Evolutionary conservation across 208 protist genomes (phyloP).

Genomic region (Leishmania lainsoni): DNA sequence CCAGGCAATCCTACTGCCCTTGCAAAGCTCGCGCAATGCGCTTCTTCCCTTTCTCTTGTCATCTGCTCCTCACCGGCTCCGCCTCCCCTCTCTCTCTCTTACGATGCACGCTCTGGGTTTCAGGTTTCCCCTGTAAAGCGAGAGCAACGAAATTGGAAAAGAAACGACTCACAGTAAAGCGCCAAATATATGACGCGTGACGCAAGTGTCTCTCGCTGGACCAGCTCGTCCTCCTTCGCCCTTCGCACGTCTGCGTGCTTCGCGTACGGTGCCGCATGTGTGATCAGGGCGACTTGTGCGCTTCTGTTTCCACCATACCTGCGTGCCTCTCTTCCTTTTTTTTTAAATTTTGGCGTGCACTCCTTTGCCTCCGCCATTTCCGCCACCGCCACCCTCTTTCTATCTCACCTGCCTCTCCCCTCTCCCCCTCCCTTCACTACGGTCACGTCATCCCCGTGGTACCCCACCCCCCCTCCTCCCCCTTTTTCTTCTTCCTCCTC

Average conservation of each 20-base stretch:
- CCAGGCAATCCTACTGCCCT: no score
- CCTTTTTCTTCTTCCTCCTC: not conserved
- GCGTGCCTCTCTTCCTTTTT: slow-evolving; percentile 6
- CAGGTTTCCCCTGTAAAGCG: not conserved
- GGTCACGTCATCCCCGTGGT: not conserved
- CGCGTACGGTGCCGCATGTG: not conserved
- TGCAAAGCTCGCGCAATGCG: no score
- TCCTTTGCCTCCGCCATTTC: not conserved
- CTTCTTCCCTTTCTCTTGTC: no score
- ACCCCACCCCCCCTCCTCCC: no score
- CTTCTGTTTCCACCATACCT: not conserved
- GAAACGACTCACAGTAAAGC: no score
- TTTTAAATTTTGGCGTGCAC: not conserved
- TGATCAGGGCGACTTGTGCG: not conserved
- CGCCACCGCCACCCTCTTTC: not conserved
- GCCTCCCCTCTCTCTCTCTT: not conserved
- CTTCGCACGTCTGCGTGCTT: not conserved
- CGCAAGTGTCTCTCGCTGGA: not conserved
- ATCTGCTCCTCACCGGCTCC: not conserved
- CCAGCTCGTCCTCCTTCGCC: not conserved
- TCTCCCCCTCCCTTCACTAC: not conserved
- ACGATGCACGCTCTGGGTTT: not conserved
- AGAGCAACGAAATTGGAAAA: not conserved
- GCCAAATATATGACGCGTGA: no score
- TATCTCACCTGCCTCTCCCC: not conserved